Percentiles rank a stretch among this genome's conserved stretches.
These are phyloP conservation scores for Parathielavia hyrcaniae DNA, from an alignment of 495 filamentous ascomycete genomes.

Conservation along the genomic window DNA sequence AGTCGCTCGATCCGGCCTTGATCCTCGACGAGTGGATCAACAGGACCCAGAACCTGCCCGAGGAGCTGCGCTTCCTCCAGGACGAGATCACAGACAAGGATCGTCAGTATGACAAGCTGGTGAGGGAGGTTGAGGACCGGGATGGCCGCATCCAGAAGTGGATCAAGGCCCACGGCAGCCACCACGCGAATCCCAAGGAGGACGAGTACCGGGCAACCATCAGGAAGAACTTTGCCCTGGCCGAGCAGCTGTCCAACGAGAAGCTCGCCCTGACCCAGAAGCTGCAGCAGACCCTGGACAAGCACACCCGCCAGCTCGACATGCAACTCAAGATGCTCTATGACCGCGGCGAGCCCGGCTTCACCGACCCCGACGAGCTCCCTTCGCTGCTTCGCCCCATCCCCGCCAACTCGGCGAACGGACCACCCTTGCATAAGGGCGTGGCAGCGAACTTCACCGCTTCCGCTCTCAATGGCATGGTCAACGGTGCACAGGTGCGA, in stretches of 20 bases:
- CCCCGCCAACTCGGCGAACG: conserved; percentile 42
- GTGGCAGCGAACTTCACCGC: conserved; percentile 38
- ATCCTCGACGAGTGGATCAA: conserved; percentile 92
- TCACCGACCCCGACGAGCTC: conserved; percentile 68
- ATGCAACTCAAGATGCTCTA: conserved; percentile 76
- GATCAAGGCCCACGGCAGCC: conserved; percentile 77
- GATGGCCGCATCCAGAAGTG: conserved; percentile 84
- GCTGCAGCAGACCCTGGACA: conserved; percentile 71
- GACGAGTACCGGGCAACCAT: conserved; percentile 64
- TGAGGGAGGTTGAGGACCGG: conserved; percentile 64
- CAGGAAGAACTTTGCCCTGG: conserved; percentile 61
- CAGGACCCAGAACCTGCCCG: conserved; percentile 77
- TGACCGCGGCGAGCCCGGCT: conserved; percentile 63
- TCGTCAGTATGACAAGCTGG: conserved; percentile 64
- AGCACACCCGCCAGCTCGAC: conserved; percentile 82
- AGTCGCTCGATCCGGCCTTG: conserved; percentile 66
- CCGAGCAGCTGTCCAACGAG: conserved; percentile 73
- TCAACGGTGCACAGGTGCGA: conserved; percentile 39
- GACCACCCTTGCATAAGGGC: conserved; percentile 35
- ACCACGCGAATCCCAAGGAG: conserved; percentile 80
- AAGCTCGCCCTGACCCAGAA: conserved; percentile 78
- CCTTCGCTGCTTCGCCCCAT: conserved; percentile 68
- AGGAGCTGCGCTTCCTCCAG: conserved; percentile 85
- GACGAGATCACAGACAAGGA: conserved; percentile 95
- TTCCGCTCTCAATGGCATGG: conserved; percentile 44